These are phyloP conservation scores for Cytospora paraplurivora DNA, from an alignment of 2,329 filamentous ascomycete species.

Conservation along the genomic window DNA sequence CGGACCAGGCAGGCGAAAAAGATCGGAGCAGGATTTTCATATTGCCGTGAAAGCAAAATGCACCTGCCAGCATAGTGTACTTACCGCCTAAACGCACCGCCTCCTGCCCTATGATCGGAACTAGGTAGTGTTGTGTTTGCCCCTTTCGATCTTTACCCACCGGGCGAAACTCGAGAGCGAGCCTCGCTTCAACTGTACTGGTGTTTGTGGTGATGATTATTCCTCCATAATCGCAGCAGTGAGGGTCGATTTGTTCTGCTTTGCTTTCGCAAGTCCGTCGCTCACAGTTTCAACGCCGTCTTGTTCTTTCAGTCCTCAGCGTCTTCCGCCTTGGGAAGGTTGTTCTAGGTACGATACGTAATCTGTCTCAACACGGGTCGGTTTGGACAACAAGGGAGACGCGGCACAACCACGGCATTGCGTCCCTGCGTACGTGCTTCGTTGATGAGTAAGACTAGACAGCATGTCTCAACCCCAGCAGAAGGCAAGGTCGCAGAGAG, in stretches of 20 bases:
- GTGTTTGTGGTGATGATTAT: background rate
- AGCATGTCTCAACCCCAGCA: constrained; percentile 46
- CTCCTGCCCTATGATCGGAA: background rate
- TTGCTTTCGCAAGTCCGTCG: background rate
- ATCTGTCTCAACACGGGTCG: constrained; percentile 5
- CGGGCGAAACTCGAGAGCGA: background rate
- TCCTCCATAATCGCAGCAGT: background rate
- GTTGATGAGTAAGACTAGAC: constrained; percentile 25
- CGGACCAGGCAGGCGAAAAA: background rate
- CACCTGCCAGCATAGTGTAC: constrained; percentile 4
- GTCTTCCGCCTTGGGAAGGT: constrained; percentile 25
- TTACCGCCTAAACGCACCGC: background rate
- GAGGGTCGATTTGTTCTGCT: background rate
- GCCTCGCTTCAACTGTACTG: background rate
- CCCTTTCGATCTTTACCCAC: background rate
- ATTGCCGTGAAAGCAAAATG: background rate
- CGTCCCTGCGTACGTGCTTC: constrained; percentile 16
- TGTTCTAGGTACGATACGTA: constrained; percentile 16
- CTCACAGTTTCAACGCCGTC: background rate
- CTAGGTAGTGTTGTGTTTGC: background rate
- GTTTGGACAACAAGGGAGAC: constrained; percentile 3
- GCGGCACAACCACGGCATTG: constrained; percentile 10
- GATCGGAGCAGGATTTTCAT: constrained; percentile 20
- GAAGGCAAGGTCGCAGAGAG: constrained; percentile 45
- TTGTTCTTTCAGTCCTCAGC: background rate